Percentiles rank a stretch among this genome's conserved stretches.
Conservation (phyloP, 2,329 filamentous ascomycete species). For the Colletotrichum zoysiae region DNA sequence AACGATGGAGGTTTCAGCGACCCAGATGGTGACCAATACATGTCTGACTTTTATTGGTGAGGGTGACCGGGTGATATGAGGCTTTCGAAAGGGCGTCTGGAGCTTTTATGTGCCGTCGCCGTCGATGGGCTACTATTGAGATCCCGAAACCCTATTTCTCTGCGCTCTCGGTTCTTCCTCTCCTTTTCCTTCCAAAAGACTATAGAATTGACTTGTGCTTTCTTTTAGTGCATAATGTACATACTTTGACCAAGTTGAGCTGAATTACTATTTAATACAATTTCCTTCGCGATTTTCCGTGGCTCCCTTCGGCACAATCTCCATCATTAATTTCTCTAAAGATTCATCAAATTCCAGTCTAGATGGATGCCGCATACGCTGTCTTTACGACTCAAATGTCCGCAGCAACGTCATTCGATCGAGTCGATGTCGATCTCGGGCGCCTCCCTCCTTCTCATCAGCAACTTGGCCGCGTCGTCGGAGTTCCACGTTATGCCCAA, state of each 20-base stretch:
- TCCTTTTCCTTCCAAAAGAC: too few relatives aligned
- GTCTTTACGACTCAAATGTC: background rate
- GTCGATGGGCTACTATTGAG: background rate
- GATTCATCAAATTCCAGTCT: too few relatives aligned
- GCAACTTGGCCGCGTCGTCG: conserved; percentile 23
- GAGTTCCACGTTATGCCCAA: background rate
- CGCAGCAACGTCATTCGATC: background rate
- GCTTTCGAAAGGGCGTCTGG: too few relatives aligned
- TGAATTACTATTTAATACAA: background rate
- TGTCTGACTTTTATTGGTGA: background rate
- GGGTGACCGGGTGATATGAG: background rate
- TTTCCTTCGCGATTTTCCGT: background rate
- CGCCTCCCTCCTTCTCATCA: conserved; percentile 25
- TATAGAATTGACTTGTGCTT: too few relatives aligned
- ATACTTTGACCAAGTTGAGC: background rate
- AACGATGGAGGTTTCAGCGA: too few relatives aligned
- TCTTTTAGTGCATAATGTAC: background rate
- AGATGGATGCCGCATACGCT: too few relatives aligned
- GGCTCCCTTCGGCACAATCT: background rate
- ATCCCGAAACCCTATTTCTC: background rate
- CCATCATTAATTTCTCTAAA: too few relatives aligned
- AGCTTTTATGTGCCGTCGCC: too few relatives aligned
- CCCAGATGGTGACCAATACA: background rate
- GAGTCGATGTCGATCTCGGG: conserved; percentile 37
- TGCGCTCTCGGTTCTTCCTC: too few relatives aligned